A percentile compares a stretch with the other conserved stretches of the same genome.
These are phyloP conservation scores for Aspergillus diversus DNA, from an alignment of 495 filamentous ascomycete genomes.

Conservation along the genomic window DNA sequence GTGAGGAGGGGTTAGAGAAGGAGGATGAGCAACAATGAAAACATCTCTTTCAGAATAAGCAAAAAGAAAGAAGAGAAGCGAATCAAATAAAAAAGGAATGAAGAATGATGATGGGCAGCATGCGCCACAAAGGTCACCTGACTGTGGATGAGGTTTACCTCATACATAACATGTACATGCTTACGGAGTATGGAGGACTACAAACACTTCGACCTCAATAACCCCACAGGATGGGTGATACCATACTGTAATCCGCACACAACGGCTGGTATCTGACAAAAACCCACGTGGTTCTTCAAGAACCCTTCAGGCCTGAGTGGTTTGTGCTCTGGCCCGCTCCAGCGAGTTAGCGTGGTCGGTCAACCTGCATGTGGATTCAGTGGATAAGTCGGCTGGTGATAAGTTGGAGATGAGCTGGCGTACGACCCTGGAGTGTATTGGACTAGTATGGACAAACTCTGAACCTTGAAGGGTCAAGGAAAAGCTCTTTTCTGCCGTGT, in stretches of 20 bases:
- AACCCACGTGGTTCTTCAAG: slow-evolving; percentile 26
- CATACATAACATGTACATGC: not conserved
- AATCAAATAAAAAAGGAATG: not conserved
- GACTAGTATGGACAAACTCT: not conserved
- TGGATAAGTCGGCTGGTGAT: no score
- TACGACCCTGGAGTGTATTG: no score
- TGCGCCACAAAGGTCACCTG: no score
- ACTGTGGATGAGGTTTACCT: not conserved
- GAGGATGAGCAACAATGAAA: slow-evolving; percentile 3
- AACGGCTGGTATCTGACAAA: slow-evolving; percentile 29
- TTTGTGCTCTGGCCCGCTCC: slow-evolving; percentile 25
- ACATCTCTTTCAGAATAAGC: not conserved
- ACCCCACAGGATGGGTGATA: not conserved
- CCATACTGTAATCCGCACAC: slow-evolving; percentile 14
- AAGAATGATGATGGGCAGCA: not conserved
- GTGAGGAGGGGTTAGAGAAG: not conserved
- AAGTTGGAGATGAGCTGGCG: no score
- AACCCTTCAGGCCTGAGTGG: slow-evolving; percentile 22
- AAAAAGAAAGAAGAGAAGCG: not conserved
- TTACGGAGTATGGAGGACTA: no score
- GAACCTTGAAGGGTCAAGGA: not conserved
- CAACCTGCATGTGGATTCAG: not conserved
- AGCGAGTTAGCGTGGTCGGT: not conserved
- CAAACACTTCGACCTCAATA: not conserved
- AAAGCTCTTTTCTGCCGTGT: not conserved